Evolutionary conservation across 2,329 filamentous ascomycete species (phyloP).

Genomic region (Hymenoscyphus salicellus): DNA sequence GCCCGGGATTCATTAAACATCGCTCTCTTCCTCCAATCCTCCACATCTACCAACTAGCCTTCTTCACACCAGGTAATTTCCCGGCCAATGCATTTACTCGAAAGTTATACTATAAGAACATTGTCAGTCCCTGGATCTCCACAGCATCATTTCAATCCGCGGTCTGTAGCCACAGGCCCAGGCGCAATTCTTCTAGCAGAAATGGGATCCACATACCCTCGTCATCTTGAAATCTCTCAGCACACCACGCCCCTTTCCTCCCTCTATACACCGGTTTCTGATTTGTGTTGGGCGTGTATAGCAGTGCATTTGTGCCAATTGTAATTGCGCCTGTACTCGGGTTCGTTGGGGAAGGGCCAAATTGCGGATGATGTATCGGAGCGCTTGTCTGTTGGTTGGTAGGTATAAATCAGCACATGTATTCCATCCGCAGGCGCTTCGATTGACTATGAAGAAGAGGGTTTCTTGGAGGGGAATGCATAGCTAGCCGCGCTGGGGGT

Average conservation of each 20-base stretch:
- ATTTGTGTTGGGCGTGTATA: conserved; percentile 94
- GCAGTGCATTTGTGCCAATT: conserved; percentile 91
- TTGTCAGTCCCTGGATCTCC: conserved; percentile 24
- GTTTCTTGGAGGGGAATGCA: neutral
- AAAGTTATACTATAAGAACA: conserved; percentile 75
- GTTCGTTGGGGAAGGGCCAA: conserved; percentile 77
- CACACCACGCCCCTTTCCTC: conserved; percentile 87
- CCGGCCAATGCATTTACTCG: conserved; percentile 83
- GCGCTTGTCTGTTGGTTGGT: conserved; percentile 67
- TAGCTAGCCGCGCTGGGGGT: neutral
- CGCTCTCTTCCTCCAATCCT: neutral
- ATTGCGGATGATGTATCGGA: conserved; percentile 91
- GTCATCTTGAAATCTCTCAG: conserved; percentile 89
- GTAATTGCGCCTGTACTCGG: conserved; percentile 87
- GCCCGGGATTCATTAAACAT: no score
- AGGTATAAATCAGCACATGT: neutral
- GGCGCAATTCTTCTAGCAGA: neutral
- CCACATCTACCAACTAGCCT: conserved; percentile 81
- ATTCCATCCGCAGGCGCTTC: neutral
- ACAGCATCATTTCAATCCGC: neutral
- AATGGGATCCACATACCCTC: conserved; percentile 63
- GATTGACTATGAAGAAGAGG: neutral
- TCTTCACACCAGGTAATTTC: conserved; percentile 85
- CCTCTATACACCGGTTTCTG: conserved; percentile 86
- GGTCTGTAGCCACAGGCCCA: neutral